Conservation (phyloP, 345 rosid species). For the Mallotus nudiflorus region DNA sequence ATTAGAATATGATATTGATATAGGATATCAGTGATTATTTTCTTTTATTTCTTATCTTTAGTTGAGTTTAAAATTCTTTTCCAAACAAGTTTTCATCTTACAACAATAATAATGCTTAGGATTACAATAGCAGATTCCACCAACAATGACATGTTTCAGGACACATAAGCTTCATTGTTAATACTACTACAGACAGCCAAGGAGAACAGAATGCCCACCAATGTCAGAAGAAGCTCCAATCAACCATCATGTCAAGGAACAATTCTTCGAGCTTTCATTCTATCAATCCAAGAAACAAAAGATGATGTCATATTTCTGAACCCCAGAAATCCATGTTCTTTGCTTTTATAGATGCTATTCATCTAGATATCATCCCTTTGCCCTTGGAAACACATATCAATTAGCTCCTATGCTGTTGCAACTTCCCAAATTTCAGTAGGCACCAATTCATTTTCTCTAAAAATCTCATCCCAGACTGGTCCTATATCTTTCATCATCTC, state of each 20-base stretch:
- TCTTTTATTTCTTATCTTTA: no score
- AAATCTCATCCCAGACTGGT: constrained; percentile 73
- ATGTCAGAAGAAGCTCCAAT: neutral
- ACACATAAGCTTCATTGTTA: no score
- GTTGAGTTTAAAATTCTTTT: no score
- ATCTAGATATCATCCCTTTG: no score
- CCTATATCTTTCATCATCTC: constrained; percentile 72
- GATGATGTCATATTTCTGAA: constrained; percentile 71
- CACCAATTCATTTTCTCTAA: constrained; percentile 53
- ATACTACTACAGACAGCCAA: no score
- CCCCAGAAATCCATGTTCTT: constrained; percentile 77
- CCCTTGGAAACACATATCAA: constrained; percentile 32
- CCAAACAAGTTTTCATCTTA: no score
- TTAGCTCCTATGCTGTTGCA: constrained; percentile 64
- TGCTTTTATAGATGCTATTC: constrained; percentile 67
- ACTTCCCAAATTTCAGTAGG: constrained; percentile 51
- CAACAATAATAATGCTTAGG: no score
- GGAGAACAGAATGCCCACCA: no score
- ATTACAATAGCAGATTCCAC: no score
- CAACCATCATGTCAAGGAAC: constrained; percentile 21
- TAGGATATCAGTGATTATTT: no score
- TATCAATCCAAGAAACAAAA: constrained; percentile 19
- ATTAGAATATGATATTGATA: no score
- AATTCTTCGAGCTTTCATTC: constrained; percentile 22
- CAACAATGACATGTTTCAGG: no score